Percentiles rank a stretch among this genome's conserved stretches.
Conservation (phyloP, 352 stramenopile species). For the Elongisporangium senticosum region DNA sequence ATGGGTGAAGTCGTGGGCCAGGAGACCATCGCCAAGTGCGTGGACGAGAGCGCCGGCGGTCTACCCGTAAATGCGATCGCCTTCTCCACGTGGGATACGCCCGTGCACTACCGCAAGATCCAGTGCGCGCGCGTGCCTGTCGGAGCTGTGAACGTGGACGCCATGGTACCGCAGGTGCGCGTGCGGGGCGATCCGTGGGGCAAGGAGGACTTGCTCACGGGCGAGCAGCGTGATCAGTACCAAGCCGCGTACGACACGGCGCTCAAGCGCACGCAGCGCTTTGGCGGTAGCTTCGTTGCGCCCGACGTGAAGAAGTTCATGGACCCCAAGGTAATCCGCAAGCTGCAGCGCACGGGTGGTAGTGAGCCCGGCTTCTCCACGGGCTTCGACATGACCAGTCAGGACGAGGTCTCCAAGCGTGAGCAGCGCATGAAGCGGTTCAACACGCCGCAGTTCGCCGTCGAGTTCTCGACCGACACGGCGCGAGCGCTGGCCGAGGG, state of each 20-base stretch:
- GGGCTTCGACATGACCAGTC: conserved; percentile 63
- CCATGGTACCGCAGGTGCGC: conserved; percentile 39
- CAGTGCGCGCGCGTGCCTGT: conserved; percentile 29
- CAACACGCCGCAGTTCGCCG: conserved; percentile 63
- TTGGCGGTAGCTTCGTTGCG: conserved; percentile 52
- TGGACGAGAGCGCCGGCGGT: conserved; percentile 28
- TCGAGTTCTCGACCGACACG: conserved; percentile 61
- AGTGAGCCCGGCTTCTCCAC: conserved; percentile 59
- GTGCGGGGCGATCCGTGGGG: conserved; percentile 56
- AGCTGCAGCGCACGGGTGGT: conserved; percentile 64
- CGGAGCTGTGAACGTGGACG: conserved; percentile 25
- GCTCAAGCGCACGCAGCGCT: conserved; percentile 52
- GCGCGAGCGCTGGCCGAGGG: conserved; percentile 53
- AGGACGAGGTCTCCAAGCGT: conserved; percentile 58
- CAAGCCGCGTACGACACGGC: conserved; percentile 32
- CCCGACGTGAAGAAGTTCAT: conserved; percentile 75
- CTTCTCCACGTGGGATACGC: conserved; percentile 66
- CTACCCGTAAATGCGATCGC: conserved; percentile 31
- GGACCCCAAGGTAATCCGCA: conserved; percentile 68
- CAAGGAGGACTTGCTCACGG: conserved; percentile 49
- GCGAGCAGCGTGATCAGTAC: conserved; percentile 45
- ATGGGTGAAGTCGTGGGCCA: conserved; percentile 45
- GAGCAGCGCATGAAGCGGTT: conserved; percentile 79
- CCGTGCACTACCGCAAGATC: conserved; percentile 43
- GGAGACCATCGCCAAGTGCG: conserved; percentile 47